A percentile compares a stretch with the other conserved stretches of the same genome.
These are phyloP conservation scores for Podospora fimiseda DNA, from an alignment of 495 filamentous ascomycete genomes.

Conservation along the genomic window DNA sequence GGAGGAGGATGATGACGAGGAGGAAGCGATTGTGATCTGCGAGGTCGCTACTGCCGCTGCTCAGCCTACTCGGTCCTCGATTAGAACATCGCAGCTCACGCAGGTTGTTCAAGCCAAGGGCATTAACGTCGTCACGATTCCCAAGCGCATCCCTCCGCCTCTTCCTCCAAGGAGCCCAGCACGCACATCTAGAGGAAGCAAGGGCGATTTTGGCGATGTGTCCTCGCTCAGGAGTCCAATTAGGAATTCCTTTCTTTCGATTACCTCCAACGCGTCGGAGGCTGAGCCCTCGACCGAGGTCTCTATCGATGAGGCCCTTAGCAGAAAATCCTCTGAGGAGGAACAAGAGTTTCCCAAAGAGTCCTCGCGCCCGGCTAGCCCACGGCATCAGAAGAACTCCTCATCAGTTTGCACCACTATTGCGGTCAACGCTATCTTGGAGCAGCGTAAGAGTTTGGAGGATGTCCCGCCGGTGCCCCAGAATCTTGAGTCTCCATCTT, in stretches of 20 bases:
- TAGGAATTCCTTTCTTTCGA: constrained; percentile 25
- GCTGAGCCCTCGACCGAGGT: constrained; percentile 1
- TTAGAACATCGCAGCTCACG: constrained; percentile 42
- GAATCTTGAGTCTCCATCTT: constrained; percentile 17
- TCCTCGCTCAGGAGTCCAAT: constrained; percentile 26
- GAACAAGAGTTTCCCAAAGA: neutral
- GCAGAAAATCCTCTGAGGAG: neutral
- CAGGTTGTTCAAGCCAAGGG: constrained; percentile 46
- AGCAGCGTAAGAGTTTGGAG: neutral
- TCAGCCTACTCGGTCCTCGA: constrained; percentile 41
- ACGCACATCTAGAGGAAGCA: constrained; percentile 36
- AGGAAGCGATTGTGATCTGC: constrained; percentile 48
- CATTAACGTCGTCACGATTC: constrained; percentile 59
- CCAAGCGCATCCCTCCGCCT: constrained; percentile 60
- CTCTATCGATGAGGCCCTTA: constrained; percentile 10
- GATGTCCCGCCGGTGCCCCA: constrained; percentile 14
- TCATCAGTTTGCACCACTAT: constrained; percentile 28
- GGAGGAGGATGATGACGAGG: constrained; percentile 39
- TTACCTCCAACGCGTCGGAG: constrained; percentile 12
- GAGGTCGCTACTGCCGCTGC: constrained; percentile 42
- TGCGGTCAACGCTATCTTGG: constrained; percentile 6
- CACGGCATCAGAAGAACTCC: constrained; percentile 24
- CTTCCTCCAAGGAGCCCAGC: constrained; percentile 58
- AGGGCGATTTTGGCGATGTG: constrained; percentile 28
- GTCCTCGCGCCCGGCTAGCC: constrained; percentile 7